Base-by-base conservation (phyloP, 2,329 filamentous ascomycete genomes). In the Botryotinia narcissicola region DNA sequence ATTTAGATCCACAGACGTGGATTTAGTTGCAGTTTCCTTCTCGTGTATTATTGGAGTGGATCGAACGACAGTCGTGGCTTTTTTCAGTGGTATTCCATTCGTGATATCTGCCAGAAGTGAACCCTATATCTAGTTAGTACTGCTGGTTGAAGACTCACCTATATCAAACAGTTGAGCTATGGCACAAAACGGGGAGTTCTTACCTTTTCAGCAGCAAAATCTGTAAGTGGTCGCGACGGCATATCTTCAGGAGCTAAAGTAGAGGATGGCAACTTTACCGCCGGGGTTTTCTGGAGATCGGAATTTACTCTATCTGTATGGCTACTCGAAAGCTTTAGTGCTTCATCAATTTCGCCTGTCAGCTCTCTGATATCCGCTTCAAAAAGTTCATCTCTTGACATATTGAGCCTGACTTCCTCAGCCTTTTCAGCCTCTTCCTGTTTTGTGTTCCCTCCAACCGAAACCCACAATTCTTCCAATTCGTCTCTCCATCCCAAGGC, bases 401-500 rank as follows among this genome's bases (percentile, higher is more conserved):
- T 77, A 3, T 67, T 75, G 10, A 73, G 54, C 42, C 75, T 74
- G 18, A 75, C 60, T 16, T 75, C 74, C 44, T 68, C 40, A 16
- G 75, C 32, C 61, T 66, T 74, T 35, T 73, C 75, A 18, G 75
- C 77, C 60, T 80, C 79, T 51, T 84, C 84, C 35, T 87, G 87
- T 78, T 89, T 76, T 85, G 75, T 87, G 84, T 37, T 90, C 84
- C 6, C 92, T 89, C 12, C 92, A 0, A 91, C 87, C 63, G 84
- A 83, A 35, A 89, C 86, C 94, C 94, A 98, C 70, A 93, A 78
- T 4, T 81, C 82, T 80, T 98, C 93, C 25, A 99, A 85, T 80
- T 98, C 95, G 2, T 93, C 89, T 14, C 88, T 82, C 96, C 96
- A 99, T 0, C 94, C 95, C 61, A 97, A 86, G 42, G 91, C 90